Percentiles rank a stretch among this genome's conserved stretches.
These are phyloP conservation scores for Chrysoporthe cubensis DNA, from an alignment of 2,329 filamentous ascomycete species.

Conservation along the genomic window DNA sequence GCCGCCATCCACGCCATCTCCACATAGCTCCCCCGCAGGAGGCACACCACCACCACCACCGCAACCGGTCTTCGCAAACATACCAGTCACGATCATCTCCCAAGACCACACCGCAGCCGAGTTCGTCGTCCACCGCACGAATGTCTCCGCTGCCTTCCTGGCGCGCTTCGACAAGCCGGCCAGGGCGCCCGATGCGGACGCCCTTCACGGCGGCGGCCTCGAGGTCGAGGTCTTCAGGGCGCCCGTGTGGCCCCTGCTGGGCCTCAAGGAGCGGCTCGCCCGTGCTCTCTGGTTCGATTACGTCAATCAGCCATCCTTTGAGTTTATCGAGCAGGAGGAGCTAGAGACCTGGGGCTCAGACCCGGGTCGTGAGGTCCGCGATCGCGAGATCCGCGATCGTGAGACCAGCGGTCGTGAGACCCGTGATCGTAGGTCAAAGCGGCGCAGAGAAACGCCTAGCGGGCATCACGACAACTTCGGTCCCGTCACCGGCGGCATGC, in stretches of 20 bases:
- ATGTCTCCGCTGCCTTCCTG: constrained; percentile 53
- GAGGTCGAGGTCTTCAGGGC: constrained; percentile 53
- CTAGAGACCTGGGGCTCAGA: constrained; percentile 53
- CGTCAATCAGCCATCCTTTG: constrained; percentile 45
- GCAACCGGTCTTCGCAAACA: constrained; percentile 46
- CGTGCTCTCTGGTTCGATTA: constrained; percentile 56
- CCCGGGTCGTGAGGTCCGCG: constrained; percentile 31
- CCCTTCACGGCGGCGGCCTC: constrained; percentile 41
- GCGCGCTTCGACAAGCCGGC: constrained; percentile 54
- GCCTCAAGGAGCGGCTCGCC: constrained; percentile 58
- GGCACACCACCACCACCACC: constrained; percentile 14
- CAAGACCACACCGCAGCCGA: constrained; percentile 52
- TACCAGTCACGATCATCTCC: constrained; percentile 55
- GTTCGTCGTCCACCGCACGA: constrained; percentile 58
- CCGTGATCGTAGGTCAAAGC: constrained; percentile 35
- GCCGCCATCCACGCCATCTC: constrained; percentile 26
- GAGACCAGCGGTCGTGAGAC: no score
- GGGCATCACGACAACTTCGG: constrained; percentile 49
- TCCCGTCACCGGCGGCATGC: constrained; percentile 6
- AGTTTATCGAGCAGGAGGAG: constrained; percentile 32
- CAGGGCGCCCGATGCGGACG: constrained; percentile 39
- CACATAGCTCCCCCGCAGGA: constrained; percentile 34
- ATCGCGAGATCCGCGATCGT: no score
- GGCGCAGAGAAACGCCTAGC: constrained; percentile 41
- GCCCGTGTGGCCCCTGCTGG: constrained; percentile 58